Evolutionary conservation across 2,329 filamentous ascomycete species (phyloP), one percentile per base, ranked within the genome.

Genomic region (Apiospora hydei): DNA sequence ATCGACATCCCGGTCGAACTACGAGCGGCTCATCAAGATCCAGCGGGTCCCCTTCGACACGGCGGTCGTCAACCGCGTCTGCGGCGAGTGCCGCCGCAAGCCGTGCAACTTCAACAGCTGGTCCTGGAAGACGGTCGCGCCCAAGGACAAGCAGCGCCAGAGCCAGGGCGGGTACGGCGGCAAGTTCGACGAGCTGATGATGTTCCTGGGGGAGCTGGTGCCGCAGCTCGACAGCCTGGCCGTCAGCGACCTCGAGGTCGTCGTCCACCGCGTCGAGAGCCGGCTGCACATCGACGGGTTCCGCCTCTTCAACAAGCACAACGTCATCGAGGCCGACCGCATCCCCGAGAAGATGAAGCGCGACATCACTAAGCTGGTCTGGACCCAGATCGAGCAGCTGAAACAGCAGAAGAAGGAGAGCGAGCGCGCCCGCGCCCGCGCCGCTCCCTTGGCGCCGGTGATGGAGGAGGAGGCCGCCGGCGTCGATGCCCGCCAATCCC

Each of bases 111-210:
- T 64, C 14, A 13, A 64, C 11, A 11, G 21, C 10, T 64, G 57
- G 57, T 64, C 30, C 21, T 64, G 57, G 57, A 41, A 38, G 34
- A 16, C 57, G 10, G 57, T 41, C 30, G 57, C 30, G 16, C 57
- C 57, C 16, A n/a, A 61, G 30, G 24, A 30, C 26, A 30, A n/a
- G 57, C 18, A 41, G 34, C 30, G 5, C 18, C 57, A 34, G 51
- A 8, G 30, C 2, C 13, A 13, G 5, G 51, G 51, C 10, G 57
- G 18, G 53, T 16, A n/a, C 34, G 57, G 10, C 5, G 3, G 18
- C 13, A 34, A 41, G 57, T 41, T n/a, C 21, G 57, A 64, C 34
- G 57, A 64, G 57, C 41, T 64, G 57, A n/a, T 64, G 34, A n/a
- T 24, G 34, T 64, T 64, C 57, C 57, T 64, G 34, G 21, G 34